A percentile compares a stretch with the other conserved stretches of the same genome.
Evolutionary conservation across 1,139 yeast genomes (phyloP).

Genomic region (Geotrichum phurueaensis): DNA sequence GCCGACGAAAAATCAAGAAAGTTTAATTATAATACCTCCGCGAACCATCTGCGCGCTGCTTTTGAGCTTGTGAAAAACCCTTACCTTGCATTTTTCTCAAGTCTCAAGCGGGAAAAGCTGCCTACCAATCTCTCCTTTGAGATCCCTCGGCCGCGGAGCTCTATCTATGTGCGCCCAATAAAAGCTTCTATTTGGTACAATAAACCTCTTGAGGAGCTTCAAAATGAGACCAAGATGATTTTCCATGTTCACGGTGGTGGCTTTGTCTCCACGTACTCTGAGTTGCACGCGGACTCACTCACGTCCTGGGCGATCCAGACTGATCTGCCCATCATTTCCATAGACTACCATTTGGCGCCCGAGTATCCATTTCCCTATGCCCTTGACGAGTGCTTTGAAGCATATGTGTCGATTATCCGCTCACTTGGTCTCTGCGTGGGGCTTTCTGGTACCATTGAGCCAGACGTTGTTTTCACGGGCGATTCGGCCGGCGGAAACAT

Average conservation of each 20-base stretch:
- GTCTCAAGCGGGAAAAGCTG: slow-evolving; percentile 13
- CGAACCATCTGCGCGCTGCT: slow-evolving; percentile 19
- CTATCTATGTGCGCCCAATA: slow-evolving; percentile 19
- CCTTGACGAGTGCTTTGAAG: slow-evolving; percentile 44
- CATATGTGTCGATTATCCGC: slow-evolving; percentile 26
- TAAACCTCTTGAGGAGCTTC: slow-evolving; percentile 19
- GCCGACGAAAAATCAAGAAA: slow-evolving; percentile 23
- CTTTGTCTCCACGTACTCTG: slow-evolving; percentile 19
- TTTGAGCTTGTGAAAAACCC: slow-evolving; percentile 21
- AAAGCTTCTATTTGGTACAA: slow-evolving; percentile 20
- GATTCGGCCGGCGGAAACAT: slow-evolving; percentile 25
- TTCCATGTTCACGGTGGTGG: slow-evolving; percentile 23
- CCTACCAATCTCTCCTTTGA: slow-evolving; percentile 9
- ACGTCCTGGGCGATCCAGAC: slow-evolving; percentile 23
- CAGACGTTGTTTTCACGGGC: slow-evolving; percentile 21
- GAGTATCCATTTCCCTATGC: slow-evolving; percentile 48
- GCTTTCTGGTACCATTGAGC: slow-evolving; percentile 18
- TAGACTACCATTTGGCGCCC: slow-evolving; percentile 43
- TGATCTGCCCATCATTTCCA: slow-evolving; percentile 30
- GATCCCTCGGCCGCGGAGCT: slow-evolving; percentile 19
- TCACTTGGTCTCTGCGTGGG: slow-evolving; percentile 21
- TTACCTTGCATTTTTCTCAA: slow-evolving; percentile 12
- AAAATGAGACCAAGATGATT: slow-evolving; percentile 18
- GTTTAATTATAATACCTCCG: slow-evolving; percentile 19
- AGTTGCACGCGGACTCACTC: slow-evolving; percentile 20